A percentile compares a stretch with the other conserved stretches of the same genome.
phyloP scores from a whole-genome alignment of 2,329 filamentous ascomycete genomes.

The Zymoseptoria ardabiliae region DNA sequence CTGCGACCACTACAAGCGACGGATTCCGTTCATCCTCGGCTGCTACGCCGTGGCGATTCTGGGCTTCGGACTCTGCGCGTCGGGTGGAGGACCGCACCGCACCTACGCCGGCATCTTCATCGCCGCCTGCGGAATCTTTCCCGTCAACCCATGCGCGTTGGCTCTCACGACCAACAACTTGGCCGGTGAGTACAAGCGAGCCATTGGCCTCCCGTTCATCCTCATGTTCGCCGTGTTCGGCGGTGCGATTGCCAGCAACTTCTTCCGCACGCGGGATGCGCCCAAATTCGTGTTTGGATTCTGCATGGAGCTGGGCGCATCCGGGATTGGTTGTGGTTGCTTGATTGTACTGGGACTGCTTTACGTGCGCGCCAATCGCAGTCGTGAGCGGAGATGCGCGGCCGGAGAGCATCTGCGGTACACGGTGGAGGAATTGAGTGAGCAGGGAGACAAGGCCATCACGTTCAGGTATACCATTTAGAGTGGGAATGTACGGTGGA shows the following conservation, averaged over 20 bases:
- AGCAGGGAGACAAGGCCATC: conserved; percentile 53
- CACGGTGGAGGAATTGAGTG: conserved; percentile 49
- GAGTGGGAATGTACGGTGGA: no score
- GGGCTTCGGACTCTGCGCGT: conserved; percentile 2
- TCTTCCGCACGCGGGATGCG: conserved; percentile 51
- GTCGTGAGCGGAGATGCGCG: conserved; percentile 37
- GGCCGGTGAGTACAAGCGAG: conserved; percentile 46
- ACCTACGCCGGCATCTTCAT: conserved; percentile 50
- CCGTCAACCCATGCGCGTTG: not conserved
- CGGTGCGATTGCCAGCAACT: conserved; percentile 60
- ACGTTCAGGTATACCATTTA: conserved; percentile 56
- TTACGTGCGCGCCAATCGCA: conserved; percentile 54
- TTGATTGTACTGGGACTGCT: conserved; percentile 34
- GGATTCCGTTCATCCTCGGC: not conserved
- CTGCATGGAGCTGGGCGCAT: conserved; percentile 17
- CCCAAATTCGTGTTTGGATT: conserved; percentile 47
- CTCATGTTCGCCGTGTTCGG: conserved; percentile 38
- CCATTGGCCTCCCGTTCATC: conserved; percentile 44
- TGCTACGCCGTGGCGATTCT: conserved; percentile 9
- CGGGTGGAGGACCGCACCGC: conserved; percentile 1
- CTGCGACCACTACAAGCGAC: not conserved
- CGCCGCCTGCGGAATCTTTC: not conserved
- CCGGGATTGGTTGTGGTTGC: conserved; percentile 45
- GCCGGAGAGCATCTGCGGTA: conserved; percentile 34
- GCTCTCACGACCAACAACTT: conserved; percentile 38